phyloP scores from a whole-genome alignment of 768 basidiomycete genomes.

The Crucibulum laeve region DNA sequence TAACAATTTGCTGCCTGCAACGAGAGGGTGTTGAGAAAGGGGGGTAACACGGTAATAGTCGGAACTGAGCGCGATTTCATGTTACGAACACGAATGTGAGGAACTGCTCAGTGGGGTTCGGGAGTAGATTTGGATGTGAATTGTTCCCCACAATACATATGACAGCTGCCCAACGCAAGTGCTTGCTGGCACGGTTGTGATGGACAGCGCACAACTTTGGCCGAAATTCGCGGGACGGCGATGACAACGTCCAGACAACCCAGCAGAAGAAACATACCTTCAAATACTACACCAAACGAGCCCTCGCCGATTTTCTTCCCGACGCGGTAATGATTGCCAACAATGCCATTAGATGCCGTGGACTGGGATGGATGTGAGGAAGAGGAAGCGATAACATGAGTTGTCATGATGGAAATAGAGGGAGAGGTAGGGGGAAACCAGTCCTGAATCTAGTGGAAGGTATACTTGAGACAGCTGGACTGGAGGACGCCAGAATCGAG shows the following conservation, averaged over 20 bases:
- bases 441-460: constrained; percentile 18
- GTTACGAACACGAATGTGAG: too few species aligned
- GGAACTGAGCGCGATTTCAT: too few species aligned
- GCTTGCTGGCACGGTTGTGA: too few species aligned
- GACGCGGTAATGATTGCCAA: constrained; percentile 80
- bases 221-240: too few species aligned
- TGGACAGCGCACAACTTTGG: too few species aligned
- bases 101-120: too few species aligned
- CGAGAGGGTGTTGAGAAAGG: neutral
- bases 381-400: constrained; percentile 80
- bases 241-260: too few species aligned
- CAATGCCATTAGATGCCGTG: constrained; percentile 64
- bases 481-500: constrained; percentile 14
- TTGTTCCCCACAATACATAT: too few species aligned
- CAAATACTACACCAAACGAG: constrained; percentile 96
- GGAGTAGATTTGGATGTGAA: too few species aligned
- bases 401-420: constrained; percentile 49
- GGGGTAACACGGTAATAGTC: neutral
- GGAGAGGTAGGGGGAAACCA: constrained; percentile 16
- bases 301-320: constrained; percentile 99
- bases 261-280: constrained; percentile 52
- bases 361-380: constrained; percentile 61
- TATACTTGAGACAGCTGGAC: constrained; percentile 12
- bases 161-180: too few species aligned
- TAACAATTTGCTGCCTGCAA: constrained; percentile 76